Base-by-base conservation (phyloP, 768 basidiomycete genomes). In the Multifurca ochricompacta region DNA sequence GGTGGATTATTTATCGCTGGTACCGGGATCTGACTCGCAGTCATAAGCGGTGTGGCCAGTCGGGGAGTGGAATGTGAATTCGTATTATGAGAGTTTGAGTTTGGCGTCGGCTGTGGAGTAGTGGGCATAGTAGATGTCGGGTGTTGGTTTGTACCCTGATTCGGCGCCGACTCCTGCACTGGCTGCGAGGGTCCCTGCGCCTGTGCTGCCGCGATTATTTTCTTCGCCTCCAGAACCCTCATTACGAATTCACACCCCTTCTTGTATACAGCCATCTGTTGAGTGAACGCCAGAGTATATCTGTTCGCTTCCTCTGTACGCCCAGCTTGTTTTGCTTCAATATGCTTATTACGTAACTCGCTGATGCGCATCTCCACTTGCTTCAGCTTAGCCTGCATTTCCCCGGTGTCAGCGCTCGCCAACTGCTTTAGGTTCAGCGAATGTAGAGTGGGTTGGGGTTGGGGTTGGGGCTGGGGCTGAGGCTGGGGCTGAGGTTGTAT, bases 161-260 rank as follows among this genome's bases (percentile, higher is more conserved):
- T 31, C 14, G 47, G 41, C 6, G 30, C 27, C 2, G 42, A 8
- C 6, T 53, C 56, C 41, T 49, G 53, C 14, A 11, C 11, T 21
- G 43, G 32, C 32, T 58, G 45, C 4, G 50, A 47, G 31, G 50
- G 19, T 13, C 44, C 58, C 37, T 56, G 58, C 35, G 31, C 43
- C 14, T 58, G 54, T 2, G 36, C 42, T 28, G 52, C 42, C 25
- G 53, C 39, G 35, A 43, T 11, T 4, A 23, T 16, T 30, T 6
- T 47, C 23, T 57, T 46, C n/a, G 39, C 45, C 37, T 42, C 14
- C 9, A 23, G 7, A 5, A 51, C 45, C 37, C 23, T 46, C 39
- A 6, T 8, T 43, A 56, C 30, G 18, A 47, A 52, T 3, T 47
- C 30, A 30, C 32, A 23, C 6, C 50, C 50, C 45, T 41, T 46